These are phyloP conservation scores for Aspergillus baeticus DNA, from an alignment of 495 filamentous ascomycete species.

Conservation along the genomic window DNA sequence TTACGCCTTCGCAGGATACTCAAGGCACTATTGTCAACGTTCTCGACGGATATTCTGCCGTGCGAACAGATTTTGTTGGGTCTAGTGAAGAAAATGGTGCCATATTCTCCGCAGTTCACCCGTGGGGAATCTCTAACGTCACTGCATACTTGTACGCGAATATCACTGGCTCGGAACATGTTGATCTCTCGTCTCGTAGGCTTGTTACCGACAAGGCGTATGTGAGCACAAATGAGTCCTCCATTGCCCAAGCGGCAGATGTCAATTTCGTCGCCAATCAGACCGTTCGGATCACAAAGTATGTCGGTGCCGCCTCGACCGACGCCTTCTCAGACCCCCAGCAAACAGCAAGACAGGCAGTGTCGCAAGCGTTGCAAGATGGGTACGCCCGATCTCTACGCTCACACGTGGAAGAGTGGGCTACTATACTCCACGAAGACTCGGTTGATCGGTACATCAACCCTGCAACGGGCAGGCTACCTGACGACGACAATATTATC, in stretches of 20 bases:
- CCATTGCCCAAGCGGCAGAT: constrained; percentile 55
- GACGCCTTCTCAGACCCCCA: constrained; percentile 59
- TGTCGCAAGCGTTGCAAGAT: constrained; percentile 33
- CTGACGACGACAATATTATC: constrained; percentile 55
- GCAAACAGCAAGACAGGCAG: constrained; percentile 47
- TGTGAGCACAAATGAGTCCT: constrained; percentile 54
- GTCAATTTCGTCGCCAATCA: constrained; percentile 50
- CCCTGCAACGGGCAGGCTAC: constrained; percentile 58
- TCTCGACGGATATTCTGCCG: constrained; percentile 56
- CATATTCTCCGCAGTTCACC: constrained; percentile 58
- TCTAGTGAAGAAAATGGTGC: constrained; percentile 47
- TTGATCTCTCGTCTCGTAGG: constrained; percentile 47
- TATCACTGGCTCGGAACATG: constrained; percentile 40
- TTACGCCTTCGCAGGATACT: constrained; percentile 45
- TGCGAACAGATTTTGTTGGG: constrained; percentile 54
- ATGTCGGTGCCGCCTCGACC: constrained; percentile 58
- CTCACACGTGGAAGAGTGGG: constrained; percentile 56
- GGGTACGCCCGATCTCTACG: constrained; percentile 50
- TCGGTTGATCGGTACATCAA: constrained; percentile 62
- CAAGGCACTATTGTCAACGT: constrained; percentile 57
- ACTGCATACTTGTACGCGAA: constrained; percentile 58
- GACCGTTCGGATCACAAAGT: constrained; percentile 55
- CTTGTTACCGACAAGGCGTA: constrained; percentile 44
- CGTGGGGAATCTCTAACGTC: constrained; percentile 53
- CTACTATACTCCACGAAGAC: constrained; percentile 48